A percentile compares a stretch with the other conserved stretches of the same genome.
Conservation (phyloP, 2,329 filamentous ascomycete genomes). For the Macrophomina phaseolina region DNA sequence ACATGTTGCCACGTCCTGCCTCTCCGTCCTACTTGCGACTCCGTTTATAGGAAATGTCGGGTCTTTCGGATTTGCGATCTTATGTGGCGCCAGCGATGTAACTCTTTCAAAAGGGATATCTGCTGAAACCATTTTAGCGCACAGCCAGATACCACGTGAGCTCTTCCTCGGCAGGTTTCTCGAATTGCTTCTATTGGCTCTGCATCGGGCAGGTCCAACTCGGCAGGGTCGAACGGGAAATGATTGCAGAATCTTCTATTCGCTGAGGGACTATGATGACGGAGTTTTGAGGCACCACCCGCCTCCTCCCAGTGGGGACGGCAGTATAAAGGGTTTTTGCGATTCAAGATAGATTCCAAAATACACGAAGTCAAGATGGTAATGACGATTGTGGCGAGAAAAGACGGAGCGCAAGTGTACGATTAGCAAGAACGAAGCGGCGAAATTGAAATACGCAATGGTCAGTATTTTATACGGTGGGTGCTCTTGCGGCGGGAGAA, state of each 20-base stretch:
- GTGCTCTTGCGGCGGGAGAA: too few species aligned
- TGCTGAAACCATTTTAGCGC: neutral
- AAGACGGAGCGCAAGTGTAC: neutral
- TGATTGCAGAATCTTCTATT: neutral
- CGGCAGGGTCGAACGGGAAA: neutral
- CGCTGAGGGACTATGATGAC: constrained; percentile 16
- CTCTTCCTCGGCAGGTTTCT: constrained; percentile 4
- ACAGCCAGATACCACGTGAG: constrained; percentile 18
- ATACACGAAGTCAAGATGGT: constrained; percentile 20
- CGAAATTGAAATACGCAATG: neutral
- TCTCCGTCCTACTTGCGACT: neutral
- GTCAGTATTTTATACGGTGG: neutral
- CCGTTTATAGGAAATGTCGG: neutral
- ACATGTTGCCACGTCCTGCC: neutral
- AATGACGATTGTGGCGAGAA: neutral
- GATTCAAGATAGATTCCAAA: constrained; percentile 19
- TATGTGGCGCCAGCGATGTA: neutral
- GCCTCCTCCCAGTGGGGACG: neutral
- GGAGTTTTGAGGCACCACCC: neutral
- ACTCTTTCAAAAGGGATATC: neutral
- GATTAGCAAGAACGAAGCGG: constrained; percentile 5
- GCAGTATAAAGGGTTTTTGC: neutral
- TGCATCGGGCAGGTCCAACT: neutral
- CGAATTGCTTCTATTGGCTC: constrained; percentile 9
- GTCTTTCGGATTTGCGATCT: neutral